Base-by-base conservation (phyloP, 306 rosid species). In the Ormosia semicastrata region DNA sequence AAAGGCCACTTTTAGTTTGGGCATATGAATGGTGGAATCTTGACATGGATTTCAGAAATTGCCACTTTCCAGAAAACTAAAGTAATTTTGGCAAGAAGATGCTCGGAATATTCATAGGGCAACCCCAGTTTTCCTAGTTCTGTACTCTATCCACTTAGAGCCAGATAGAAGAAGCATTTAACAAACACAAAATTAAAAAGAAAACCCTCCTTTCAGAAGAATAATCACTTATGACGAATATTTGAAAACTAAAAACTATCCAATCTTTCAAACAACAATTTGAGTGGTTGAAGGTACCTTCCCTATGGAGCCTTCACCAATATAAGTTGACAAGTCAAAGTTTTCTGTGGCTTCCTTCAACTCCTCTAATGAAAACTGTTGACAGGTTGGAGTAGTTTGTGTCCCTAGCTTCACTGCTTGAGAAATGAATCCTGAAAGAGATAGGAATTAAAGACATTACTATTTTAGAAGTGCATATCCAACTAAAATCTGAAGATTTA, bases 221-320 rank as follows among this genome's bases (percentile, higher is more conserved):
- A 12, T 69, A 53, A 24, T 24, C 8, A 3, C 37, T 10, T 10
- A 33, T 15, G 41, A 34, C 34, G 14, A 68, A 67, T 50, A 14
- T 14, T 56, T 54, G 66, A 30, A 6, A 41, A 41, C 32, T 13
- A 73, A 12, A 40, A 52, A 50, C 17, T 7, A 12, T 29, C 8
- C 1, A 52, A 10, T 37, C 54, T 63, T 64, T 69, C 14, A 7
- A 50, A 52, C 43, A 53, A 17, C 8, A 56, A 12, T 47, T 58
- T 59, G 49, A 52, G 80, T 56, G 53, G n/a, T 60, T 70, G 34
- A 32, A 15, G 37, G 29, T 89, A 94, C 97, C 98, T 89, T 89
- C 73, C 98, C 97, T 52, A 77, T 58, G 80, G 92, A 85, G 88
- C 97, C 97, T 89, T 89, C 88, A 64, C 97, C 94, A 81, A 94